Base-by-base conservation (phyloP, 2,329 filamentous ascomycete species). In the Talaromyces marneffei region DNA sequence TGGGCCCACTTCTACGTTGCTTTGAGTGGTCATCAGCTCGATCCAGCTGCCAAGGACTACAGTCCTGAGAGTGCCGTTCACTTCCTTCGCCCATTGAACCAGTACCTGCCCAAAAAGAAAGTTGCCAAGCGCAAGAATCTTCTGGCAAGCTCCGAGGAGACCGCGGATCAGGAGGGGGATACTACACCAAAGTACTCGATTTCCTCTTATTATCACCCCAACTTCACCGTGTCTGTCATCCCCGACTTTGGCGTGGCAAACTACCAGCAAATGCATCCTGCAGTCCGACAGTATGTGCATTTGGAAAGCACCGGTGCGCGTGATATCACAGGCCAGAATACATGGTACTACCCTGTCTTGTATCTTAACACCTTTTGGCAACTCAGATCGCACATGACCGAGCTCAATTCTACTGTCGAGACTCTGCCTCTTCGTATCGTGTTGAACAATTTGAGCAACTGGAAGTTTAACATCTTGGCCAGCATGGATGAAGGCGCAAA, bases 341-440 rank as follows among this genome's bases (percentile, higher is more conserved):
- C 88, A 64, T 99, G 92, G 92, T 99, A 97, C 72, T 86, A 89
- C 71, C 94, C 94, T 4, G 85, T 97, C 48, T 78, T 97, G 40
- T 99, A 91, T 73, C 81, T 94, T 72, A 99, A 99, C 78, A 95
- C 89, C 3, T 99, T 99, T 77, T 99, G 94, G 94, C 93, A 97
- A 77, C 82, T 99, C 65, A 90, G 85, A 72, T 87, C 83, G 65
- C 91, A 97, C 69, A 97, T 97, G 93, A 91, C 84, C 23, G 83
- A 92, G 66, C 80, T 99, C 56, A 99, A 99, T 74, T 88, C 91
- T 16, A 97, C 94, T 0, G 90, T 96, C 68, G 88, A 86, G 69
- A 86, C 85, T 23, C 79, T 96, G 27, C 91, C 92, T 2, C 79
- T 97, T 64, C 90, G 91, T 64, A 88, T 97, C 65, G 87, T 92